These are phyloP conservation scores for Candida montana DNA, from an alignment of 805 yeast species.

Conservation along the genomic window DNA sequence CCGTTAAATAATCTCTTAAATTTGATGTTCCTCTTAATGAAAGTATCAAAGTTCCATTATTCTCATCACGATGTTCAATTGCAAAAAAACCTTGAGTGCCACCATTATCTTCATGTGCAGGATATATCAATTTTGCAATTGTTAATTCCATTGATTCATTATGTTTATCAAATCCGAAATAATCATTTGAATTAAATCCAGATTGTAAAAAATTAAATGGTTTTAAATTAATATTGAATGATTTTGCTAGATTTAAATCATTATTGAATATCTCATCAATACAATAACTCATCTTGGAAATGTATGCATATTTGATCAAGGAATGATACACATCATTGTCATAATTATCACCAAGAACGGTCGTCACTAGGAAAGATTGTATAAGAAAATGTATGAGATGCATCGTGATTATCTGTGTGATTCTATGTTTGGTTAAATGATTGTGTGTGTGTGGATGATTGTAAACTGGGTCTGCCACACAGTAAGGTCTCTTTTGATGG, in stretches of 20 bases:
- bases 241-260: slow-evolving; percentile 10
- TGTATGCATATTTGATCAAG: slow-evolving; percentile 15
- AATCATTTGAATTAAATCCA: slow-evolving; percentile 8
- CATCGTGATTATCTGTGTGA: too few relatives aligned
- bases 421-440: too few relatives aligned
- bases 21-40: slow-evolving; percentile 62
- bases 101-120: slow-evolving; percentile 1
- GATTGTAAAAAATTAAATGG: slow-evolving; percentile 10
- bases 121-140: slow-evolving; percentile 7
- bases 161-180: slow-evolving; percentile 5
- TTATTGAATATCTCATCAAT: slow-evolving; percentile 11
- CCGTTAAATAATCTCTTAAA: slow-evolving; percentile 54
- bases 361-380: background rate
- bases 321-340: slow-evolving; percentile 15
- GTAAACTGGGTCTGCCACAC: too few relatives aligned
- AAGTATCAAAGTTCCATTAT: slow-evolving; percentile 39
- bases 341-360: background rate
- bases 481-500: too few relatives aligned
- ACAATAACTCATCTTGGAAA: slow-evolving; percentile 20
- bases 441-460: too few relatives aligned
- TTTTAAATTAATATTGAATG: slow-evolving; percentile 14
- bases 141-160: background rate
- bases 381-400: background rate
- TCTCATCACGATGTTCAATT: slow-evolving; percentile 34
- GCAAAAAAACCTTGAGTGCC: slow-evolving; percentile 42